Base-by-base conservation (phyloP, 1,284 basidiomycete species). In the Tetrapyrgos nigripes region DNA sequence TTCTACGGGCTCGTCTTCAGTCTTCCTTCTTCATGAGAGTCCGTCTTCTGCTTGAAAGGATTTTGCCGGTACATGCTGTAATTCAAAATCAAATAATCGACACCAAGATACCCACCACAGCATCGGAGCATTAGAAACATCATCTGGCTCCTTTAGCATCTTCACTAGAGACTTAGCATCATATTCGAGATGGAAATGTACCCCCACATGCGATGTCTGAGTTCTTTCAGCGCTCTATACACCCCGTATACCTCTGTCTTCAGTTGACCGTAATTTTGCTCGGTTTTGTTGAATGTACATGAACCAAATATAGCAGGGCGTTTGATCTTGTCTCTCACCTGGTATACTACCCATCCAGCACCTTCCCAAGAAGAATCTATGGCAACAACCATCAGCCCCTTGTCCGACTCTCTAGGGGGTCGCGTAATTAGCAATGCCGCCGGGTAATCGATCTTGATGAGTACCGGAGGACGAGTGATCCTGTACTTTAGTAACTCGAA, bases 41-140 rank as follows among this genome's bases (percentile, higher is more conserved):
- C 70, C 75, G 51, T 78, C 76, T 28, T 69, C 66, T 0, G 60
- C 69, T 17, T 62, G 57, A 46, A 73, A 69, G 1, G 60, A 47
- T 3, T 61, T 57, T 1, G 70, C 73, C 0, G 68, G 70, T 6
- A 78, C 64, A 49, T 78, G 76, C 0, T 65, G 28, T 1, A 72
- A 35, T 3, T 68, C 59, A 50, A 76, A 76, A 53, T 74, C 66
- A 49, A 76, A 77, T 0, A 72, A 63, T 3, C 37, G 56, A 10
- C 76, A 63, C 52, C 68, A 74, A 0, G 65, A 13, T 9, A 79
- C 57, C 76, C 76, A 79, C 3, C 74, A 59, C 0, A 65, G 69
- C 64, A 77, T 73, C 0, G 73, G 70, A 0, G 73, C 70, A 26
- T 71, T 73, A 0, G 75, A 75, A 1, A 76, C n/a, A n/a, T n/a